Conservation (phyloP, 148 eudicot genomes). For the Rhododendron ovatum region DNA sequence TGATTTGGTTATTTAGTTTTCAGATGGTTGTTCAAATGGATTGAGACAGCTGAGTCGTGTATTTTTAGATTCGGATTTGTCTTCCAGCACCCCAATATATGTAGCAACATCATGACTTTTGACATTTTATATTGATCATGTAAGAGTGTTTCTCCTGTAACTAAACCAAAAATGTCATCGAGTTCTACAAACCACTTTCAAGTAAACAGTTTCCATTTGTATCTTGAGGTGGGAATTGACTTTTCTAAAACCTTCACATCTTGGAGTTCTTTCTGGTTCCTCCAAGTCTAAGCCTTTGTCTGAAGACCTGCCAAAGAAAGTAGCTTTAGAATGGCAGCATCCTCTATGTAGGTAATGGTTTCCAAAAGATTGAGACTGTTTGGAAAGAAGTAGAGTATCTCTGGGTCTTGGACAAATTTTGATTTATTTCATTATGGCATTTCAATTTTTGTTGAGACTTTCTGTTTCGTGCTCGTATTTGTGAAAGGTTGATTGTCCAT, state of each 20-base stretch:
- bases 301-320: neutral
- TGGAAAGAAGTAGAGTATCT: neutral
- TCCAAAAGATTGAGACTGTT: neutral
- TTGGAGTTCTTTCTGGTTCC: neutral
- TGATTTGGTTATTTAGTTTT: slow-evolving; percentile 31
- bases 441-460: neutral
- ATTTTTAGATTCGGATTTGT: neutral
- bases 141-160: neutral
- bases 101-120: neutral
- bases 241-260: neutral
- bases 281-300: neutral
- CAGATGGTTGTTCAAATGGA: neutral
- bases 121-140: neutral
- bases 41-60: neutral
- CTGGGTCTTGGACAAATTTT: neutral
- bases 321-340: neutral
- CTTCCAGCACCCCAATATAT: neutral
- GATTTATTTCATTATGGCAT: neutral
- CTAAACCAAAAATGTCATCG: neutral
- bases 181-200: neutral
- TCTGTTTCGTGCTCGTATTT: neutral
- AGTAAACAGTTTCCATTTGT: neutral
- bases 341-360: neutral
- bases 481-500: neutral
- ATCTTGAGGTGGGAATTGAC: neutral